phyloP scores from a whole-genome alignment of 2,329 filamentous ascomycete species.

The Arthrobotrys musiformis region DNA sequence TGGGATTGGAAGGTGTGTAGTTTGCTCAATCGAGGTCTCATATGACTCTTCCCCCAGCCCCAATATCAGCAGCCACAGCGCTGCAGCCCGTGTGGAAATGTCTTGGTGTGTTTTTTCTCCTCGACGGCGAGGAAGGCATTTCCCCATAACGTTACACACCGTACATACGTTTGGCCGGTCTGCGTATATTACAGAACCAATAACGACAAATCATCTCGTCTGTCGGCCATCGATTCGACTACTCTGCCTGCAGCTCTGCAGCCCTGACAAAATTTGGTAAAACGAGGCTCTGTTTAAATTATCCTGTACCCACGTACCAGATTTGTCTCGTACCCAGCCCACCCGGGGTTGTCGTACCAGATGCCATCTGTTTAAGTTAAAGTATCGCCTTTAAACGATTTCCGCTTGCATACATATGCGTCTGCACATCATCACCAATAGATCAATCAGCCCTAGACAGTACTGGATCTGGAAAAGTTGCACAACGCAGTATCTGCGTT shows the following conservation, averaged over 20 bases:
- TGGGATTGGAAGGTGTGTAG: too few species aligned
- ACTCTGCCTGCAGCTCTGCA: too few species aligned
- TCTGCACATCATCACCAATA: not conserved
- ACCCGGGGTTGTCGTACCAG: too few species aligned
- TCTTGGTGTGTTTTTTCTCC: not conserved
- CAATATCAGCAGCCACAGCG: conserved; percentile 20
- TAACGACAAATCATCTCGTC: too few species aligned
- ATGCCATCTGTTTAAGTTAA: not conserved
- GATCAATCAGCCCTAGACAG: not conserved
- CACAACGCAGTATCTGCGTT: conserved; percentile 34
- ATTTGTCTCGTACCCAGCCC: too few species aligned
- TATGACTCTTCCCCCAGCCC: conserved; percentile 15
- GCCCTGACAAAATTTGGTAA: not conserved
- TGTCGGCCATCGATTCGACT: too few species aligned
- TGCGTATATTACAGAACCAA: conserved; percentile 8
- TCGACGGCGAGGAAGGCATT: not conserved
- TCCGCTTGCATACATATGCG: conserved; percentile 12
- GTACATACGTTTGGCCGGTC: too few species aligned
- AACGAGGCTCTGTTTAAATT: conserved; percentile 8
- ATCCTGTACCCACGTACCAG: not conserved
- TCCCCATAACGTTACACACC: conserved; percentile 41
- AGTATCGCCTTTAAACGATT: not conserved
- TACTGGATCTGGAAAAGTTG: not conserved
- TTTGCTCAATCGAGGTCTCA: not conserved
- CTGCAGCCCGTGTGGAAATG: not conserved